phyloP scores from a whole-genome alignment of 192 early-diverging fungal species.

The Linnemannia elongata region DNA sequence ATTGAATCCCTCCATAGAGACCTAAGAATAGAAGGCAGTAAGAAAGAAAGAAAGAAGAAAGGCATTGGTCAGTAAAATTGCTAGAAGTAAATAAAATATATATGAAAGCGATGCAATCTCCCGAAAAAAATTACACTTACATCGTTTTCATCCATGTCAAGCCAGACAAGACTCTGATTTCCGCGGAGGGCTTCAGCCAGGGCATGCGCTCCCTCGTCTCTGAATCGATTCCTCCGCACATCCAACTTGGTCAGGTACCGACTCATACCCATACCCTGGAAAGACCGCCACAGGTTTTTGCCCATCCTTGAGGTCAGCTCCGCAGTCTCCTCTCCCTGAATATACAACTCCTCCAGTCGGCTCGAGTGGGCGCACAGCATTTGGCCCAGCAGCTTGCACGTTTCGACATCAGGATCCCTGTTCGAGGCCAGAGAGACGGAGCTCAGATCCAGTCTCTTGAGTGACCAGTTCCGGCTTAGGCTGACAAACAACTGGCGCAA shows the following conservation, averaged over 20 bases:
- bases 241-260: conserved; percentile 46
- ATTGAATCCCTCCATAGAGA: conserved; percentile 62
- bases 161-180: conserved; percentile 50
- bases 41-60: background rate
- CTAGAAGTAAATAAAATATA: background rate
- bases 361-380: conserved; percentile 53
- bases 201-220: conserved; percentile 55
- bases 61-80: background rate
- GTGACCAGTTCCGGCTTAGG: conserved; percentile 56
- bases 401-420: conserved; percentile 56
- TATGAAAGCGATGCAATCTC: background rate
- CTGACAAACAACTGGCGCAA: conserved; percentile 63
- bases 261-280: conserved; percentile 48
- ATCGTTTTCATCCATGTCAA: conserved; percentile 62
- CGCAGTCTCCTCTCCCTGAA: conserved; percentile 45
- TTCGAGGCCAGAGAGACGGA: conserved; percentile 51
- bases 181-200: conserved; percentile 51
- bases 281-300: conserved; percentile 45
- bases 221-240: conserved; percentile 52
- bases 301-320: conserved; percentile 53
- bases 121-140: conserved; percentile 28
- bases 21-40: conserved; percentile 28
- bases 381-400: conserved; percentile 50
- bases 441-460: conserved; percentile 59
- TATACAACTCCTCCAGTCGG: conserved; percentile 50